Percentiles rank a stretch among this genome's conserved stretches.
Conservation (phyloP, 306 rosid species). For the Sechiopsis laciniata region DNA sequence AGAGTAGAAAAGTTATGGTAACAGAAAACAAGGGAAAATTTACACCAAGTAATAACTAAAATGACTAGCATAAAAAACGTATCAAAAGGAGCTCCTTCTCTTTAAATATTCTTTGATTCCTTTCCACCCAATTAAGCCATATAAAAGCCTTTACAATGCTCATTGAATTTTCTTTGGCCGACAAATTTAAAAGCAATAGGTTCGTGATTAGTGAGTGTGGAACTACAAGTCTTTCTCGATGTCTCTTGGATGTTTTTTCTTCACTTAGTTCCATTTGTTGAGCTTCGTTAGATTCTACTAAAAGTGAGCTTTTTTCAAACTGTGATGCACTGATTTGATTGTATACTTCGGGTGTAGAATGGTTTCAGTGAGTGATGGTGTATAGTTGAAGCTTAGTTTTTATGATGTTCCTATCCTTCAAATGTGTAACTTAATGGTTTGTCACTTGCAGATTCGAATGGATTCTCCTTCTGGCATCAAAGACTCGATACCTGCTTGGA, state of each 20-base stretch:
- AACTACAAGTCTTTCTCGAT: not conserved
- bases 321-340: not conserved
- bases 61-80: not conserved
- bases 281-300: not conserved
- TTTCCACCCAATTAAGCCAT: not conserved
- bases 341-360: not conserved
- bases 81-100: not conserved
- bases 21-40: not conserved
- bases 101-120: not conserved
- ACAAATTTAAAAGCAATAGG: not conserved
- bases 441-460: conserved; percentile 67
- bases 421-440: not conserved
- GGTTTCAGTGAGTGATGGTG: not conserved
- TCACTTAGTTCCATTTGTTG: not conserved
- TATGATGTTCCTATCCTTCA: not conserved
- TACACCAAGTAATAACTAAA: not conserved
- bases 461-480: conserved; percentile 90
- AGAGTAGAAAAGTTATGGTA: not conserved
- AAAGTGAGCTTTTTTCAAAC: not conserved
- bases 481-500: conserved; percentile 98
- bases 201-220: not conserved
- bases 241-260: not conserved
- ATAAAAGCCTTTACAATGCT: not conserved
- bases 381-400: not conserved
- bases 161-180: not conserved